A percentile compares a stretch with the other conserved stretches of the same genome.
These are phyloP conservation scores for Colletotrichum orchidophilum DNA, from an alignment of 2,329 filamentous ascomycete genomes.

Conservation along the genomic window DNA sequence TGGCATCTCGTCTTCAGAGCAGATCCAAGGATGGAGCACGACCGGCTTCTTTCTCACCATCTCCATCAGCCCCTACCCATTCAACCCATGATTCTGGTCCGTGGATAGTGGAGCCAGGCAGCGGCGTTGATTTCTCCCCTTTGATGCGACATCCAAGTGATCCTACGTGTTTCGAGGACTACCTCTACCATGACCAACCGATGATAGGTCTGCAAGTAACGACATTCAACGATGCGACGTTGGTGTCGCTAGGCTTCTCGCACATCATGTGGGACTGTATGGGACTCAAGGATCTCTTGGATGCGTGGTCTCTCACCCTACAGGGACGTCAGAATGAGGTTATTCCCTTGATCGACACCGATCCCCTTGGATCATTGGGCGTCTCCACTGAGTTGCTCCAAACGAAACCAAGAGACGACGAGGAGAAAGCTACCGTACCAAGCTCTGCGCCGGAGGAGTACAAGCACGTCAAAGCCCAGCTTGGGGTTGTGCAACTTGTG, in stretches of 20 bases:
- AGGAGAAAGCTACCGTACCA: neutral
- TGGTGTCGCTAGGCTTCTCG: constrained; percentile 52
- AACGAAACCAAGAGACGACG: neutral
- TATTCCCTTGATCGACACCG: neutral
- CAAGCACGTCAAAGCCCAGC: neutral
- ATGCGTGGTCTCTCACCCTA: neutral
- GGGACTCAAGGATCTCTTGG: constrained; percentile 38
- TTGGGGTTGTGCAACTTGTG: neutral
- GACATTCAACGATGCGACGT: constrained; percentile 53
- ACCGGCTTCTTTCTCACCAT: neutral
- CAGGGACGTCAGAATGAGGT: neutral
- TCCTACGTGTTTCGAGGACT: constrained; percentile 41
- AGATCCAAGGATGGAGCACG: neutral
- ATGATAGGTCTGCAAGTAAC: constrained; percentile 54
- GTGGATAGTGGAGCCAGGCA: neutral
- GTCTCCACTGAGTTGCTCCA: neutral
- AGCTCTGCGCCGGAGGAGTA: neutral
- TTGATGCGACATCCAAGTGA: neutral
- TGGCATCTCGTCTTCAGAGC: neutral
- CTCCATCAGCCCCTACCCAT: neutral
- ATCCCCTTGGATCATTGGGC: neutral
- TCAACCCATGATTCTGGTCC: neutral
- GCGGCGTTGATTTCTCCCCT: neutral
- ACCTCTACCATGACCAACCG: constrained; percentile 47
- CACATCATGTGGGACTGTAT: constrained; percentile 55